These are phyloP conservation scores for Hibiscus tridactylites DNA, from an alignment of 345 rosid species.

Conservation along the genomic window DNA sequence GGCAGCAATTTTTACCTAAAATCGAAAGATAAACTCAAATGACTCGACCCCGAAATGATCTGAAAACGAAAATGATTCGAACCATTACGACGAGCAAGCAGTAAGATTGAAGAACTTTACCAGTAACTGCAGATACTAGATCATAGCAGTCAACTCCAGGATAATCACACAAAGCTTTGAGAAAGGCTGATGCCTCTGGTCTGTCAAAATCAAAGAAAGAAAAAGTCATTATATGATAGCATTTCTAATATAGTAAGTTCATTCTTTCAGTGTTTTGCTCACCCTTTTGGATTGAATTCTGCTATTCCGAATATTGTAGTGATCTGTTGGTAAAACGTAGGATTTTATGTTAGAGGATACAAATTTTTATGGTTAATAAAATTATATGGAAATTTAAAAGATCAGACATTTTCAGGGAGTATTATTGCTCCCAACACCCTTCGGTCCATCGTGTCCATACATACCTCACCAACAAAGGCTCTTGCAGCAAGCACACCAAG, in stretches of 20 bases:
- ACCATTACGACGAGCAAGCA: neutral
- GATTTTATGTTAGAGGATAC: too few relatives aligned
- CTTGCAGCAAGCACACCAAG: conserved; percentile 56
- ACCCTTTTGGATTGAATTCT: conserved; percentile 89
- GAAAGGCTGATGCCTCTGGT: conserved; percentile 29
- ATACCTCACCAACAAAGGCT: conserved; percentile 73
- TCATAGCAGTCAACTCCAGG: conserved; percentile 79
- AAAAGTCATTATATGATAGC: too few relatives aligned
- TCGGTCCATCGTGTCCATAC: neutral
- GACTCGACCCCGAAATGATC: too few relatives aligned
- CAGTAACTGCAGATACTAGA: conserved; percentile 51
- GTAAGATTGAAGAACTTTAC: conserved; percentile 20
- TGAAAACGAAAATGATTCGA: too few relatives aligned
- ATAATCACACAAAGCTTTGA: conserved; percentile 42
- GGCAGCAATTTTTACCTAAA: conserved; percentile 70
- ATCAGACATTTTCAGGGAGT: too few relatives aligned
- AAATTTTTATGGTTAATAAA: too few relatives aligned
- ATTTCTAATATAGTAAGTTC: too few relatives aligned
- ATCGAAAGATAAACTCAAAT: neutral
- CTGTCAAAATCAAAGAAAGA: conserved; percentile 24
- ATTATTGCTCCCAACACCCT: too few relatives aligned
- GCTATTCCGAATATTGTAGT: conserved; percentile 30
- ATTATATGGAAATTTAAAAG: too few relatives aligned
- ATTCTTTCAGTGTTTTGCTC: neutral
- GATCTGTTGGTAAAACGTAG: neutral